Conservation (phyloP, 2,329 filamentous ascomycete species). For the Colletotrichum magnum region DNA sequence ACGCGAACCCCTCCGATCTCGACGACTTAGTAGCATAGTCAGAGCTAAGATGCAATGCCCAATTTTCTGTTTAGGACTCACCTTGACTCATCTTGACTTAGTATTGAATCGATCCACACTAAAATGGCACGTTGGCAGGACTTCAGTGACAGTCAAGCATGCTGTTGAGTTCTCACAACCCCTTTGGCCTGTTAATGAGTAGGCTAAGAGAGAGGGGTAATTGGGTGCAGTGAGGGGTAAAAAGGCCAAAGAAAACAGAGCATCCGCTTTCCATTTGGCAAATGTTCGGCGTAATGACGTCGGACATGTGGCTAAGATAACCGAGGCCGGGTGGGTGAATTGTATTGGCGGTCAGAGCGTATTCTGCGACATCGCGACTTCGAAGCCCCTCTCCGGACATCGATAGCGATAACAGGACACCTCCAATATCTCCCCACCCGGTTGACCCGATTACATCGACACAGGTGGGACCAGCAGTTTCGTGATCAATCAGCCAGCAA, state of each 20-base stretch:
- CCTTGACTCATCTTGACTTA: no score
- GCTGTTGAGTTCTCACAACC: no score
- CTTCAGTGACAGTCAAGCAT: no score
- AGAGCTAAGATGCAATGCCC: neutral
- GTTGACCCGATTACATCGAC: no score
- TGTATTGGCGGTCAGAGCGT: constrained; percentile 16
- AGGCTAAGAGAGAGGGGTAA: neutral
- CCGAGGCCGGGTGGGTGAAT: neutral
- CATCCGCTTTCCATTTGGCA: neutral
- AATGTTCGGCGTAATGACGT: neutral
- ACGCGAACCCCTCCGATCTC: constrained; percentile 24
- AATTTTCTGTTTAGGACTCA: no score
- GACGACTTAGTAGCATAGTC: constrained; percentile 2
- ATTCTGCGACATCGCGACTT: constrained; percentile 7
- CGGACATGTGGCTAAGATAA: constrained; percentile 8
- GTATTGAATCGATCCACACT: no score
- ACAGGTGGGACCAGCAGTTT: no score
- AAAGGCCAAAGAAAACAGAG: neutral
- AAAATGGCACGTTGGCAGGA: no score
- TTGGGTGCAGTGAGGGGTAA: neutral
- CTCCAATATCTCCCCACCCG: no score
- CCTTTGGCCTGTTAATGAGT: no score
- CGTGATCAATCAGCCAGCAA: no score
- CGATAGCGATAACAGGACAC: no score
- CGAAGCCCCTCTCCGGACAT: neutral